These are phyloP conservation scores for Termitomyces sp. DNA, from an alignment of 768 basidiomycete genomes.

Conservation along the genomic window DNA sequence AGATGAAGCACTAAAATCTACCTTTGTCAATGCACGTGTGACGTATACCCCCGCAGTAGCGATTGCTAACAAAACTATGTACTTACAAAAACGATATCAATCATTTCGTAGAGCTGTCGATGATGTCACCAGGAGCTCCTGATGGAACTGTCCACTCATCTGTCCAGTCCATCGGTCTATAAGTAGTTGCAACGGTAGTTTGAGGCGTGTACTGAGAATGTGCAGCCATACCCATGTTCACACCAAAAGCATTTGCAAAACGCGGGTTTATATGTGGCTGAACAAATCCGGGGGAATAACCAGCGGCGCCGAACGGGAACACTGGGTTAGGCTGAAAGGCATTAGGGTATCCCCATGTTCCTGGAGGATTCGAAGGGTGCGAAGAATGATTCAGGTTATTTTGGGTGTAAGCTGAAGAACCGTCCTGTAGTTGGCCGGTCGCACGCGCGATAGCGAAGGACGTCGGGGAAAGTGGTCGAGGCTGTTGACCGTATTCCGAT, in stretches of 20 bases:
- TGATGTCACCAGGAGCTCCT: constrained; percentile 14
- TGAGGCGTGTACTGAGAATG: constrained; percentile 14
- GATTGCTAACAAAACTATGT: neutral
- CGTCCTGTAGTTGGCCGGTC: constrained; percentile 36
- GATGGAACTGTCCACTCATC: constrained; percentile 37
- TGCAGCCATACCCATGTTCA: constrained; percentile 31
- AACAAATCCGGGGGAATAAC: constrained; percentile 30
- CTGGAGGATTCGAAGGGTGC: neutral
- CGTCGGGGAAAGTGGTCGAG: constrained; percentile 36
- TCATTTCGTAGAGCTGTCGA: constrained; percentile 16
- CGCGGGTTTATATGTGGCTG: constrained; percentile 85
- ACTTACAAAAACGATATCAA: neutral
- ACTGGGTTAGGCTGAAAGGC: constrained; percentile 16
- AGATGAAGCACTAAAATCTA: neutral
- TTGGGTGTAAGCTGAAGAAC: constrained; percentile 14
- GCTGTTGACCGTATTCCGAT: constrained; percentile 28
- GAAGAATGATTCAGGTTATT: neutral
- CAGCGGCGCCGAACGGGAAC: constrained; percentile 14
- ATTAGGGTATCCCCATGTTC: constrained; percentile 15
- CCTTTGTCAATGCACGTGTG: neutral
- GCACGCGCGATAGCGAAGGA: constrained; percentile 45
- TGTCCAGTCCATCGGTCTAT: constrained; percentile 23
- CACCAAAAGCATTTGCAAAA: constrained; percentile 65
- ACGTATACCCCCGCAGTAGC: neutral
- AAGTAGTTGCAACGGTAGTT: constrained; percentile 1